phyloP scores from a whole-genome alignment of 2,329 filamentous ascomycete species.

The Xylariaceae sp. region DNA sequence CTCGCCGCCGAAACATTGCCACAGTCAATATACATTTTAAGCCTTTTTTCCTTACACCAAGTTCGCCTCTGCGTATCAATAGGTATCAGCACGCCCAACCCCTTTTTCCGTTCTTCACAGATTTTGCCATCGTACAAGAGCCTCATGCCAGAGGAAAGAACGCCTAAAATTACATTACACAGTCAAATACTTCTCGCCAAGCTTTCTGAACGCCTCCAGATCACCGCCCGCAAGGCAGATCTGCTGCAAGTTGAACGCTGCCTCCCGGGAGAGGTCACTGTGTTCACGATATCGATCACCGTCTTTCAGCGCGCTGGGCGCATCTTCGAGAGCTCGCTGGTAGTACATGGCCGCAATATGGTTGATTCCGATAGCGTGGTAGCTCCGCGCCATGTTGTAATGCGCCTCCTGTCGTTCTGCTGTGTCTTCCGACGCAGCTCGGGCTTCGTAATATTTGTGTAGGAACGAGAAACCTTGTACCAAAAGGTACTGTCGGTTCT shows the following conservation, averaged over 20 bases:
- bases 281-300: too few relatives aligned
- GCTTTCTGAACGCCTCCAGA: conserved; percentile 18
- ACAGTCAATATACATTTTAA: too few relatives aligned
- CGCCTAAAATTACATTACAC: conserved; percentile 8
- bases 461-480: conserved; percentile 82
- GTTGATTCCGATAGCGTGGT: conserved; percentile 69
- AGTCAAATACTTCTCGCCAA: conserved; percentile 25
- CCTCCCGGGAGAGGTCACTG: conserved; percentile 26
- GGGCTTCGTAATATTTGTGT: conserved; percentile 64
- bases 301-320: conserved; percentile 20
- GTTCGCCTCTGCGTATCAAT: too few relatives aligned
- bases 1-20: too few relatives aligned
- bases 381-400: conserved; percentile 74
- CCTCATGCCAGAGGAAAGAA: too few relatives aligned
- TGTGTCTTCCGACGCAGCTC: conserved; percentile 36
- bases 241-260: conserved; percentile 31
- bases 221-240: conserved; percentile 29
- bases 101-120: too few relatives aligned
- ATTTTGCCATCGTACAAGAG: too few relatives aligned
- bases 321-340: conserved; percentile 42
- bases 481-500: conserved; percentile 85
- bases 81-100: conserved; percentile 4
- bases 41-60: too few relatives aligned
- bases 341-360: conserved; percentile 74
- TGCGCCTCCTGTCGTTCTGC: conserved; percentile 68